Conservation (phyloP, 202 grass and related monocot genomes). For the Brachypodium distachyon region DNA sequence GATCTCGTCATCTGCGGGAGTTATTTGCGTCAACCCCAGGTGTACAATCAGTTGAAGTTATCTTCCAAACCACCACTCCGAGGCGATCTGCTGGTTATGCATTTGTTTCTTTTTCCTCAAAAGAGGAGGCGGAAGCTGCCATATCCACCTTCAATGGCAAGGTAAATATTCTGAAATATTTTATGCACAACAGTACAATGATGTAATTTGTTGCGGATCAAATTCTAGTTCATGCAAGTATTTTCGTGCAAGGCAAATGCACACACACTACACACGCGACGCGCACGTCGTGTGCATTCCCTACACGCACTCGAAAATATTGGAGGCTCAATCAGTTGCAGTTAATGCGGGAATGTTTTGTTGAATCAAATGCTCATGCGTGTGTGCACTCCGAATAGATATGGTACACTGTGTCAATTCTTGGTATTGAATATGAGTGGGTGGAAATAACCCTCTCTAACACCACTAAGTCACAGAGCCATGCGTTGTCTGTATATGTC, state of each 20-base stretch:
- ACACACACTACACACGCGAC: not conserved
- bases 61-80: constrained; percentile 61
- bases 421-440: not conserved
- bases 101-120: constrained; percentile 71
- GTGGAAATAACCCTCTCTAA: not conserved
- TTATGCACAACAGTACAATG: not conserved
- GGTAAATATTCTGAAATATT: constrained; percentile 33
- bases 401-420: not conserved
- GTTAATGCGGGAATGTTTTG: not conserved
- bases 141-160: constrained; percentile 58
- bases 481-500: not conserved
- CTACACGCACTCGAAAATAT: too few relatives aligned
- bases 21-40: constrained; percentile 50
- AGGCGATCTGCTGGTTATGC: constrained; percentile 87
- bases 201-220: not conserved
- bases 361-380: not conserved
- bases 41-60: constrained; percentile 65
- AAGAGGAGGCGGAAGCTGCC: constrained; percentile 70
- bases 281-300: not conserved
- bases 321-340: not conserved
- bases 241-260: not conserved
- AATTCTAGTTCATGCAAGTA: not conserved
- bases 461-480: not conserved
- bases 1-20: constrained; percentile 68
- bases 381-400: not conserved